Evolutionary conservation across 805 yeast genomes (phyloP), one percentile per base, ranked within the genome.

Genomic region (Candida pseudofarinosa): DNA sequence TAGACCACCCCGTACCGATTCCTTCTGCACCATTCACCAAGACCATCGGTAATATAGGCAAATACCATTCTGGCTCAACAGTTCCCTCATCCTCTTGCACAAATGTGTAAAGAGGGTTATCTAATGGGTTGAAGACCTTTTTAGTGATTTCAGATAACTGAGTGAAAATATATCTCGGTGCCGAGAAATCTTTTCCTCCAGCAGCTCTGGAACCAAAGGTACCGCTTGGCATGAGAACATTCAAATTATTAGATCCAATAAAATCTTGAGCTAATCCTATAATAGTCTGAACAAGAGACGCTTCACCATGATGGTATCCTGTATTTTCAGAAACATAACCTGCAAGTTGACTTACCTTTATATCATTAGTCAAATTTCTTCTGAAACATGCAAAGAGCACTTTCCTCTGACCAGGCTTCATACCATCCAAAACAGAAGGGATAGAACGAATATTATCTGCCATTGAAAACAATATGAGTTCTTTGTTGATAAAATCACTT

Each of bases 131-230:
- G 64, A 91, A 89, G 4, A 91, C 76, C 42, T 71, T 79, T 44
- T 85, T 73, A 0, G 98, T 86, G 39, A 93, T 73, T 28, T 83
- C 80, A 42, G 79, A 80, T 50, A 93, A 68, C 56, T 87, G 89
- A 0, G 99, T 93, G 63, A 78, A 87, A 61, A 93, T 90, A 71
- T 93, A 93, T 77, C 99, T 90, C 37, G 97, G 83, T 19, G 98
- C 97, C n/a, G 98, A 86, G 13, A 90, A 93, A 71, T 93, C 99
- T 62, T 93, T 93, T 71, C 99, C 99, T 64, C 99, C 99, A 19
- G 88, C 76, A 19, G 93, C 90, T 67, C 99, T 81, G 1, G 97
- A 83, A 76, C 99, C 99, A 60, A 93, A 93, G 28, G 88, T 83
- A 74, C 99, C 99, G 60, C 85, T 86, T 37, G 99, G 99, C 59